Evolutionary conservation across 148 eudicot genomes (phyloP).

Genomic region (Arbutus unedo): DNA sequence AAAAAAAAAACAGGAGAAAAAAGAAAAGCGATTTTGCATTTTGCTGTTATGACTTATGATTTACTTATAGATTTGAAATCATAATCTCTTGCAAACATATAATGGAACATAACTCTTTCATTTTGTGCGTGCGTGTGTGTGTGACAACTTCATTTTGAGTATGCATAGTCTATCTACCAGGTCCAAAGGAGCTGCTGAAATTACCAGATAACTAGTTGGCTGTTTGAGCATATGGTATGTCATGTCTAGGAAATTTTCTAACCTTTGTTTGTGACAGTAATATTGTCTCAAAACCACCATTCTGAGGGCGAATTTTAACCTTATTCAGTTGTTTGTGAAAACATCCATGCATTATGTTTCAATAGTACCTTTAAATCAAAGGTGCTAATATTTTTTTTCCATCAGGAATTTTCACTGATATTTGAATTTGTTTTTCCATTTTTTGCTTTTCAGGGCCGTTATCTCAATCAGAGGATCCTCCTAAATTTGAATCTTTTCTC

Average conservation of each 20-base stretch:
- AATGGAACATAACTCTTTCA: neutral
- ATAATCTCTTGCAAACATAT: neutral
- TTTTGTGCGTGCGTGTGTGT: no score
- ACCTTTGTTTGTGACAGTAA: neutral
- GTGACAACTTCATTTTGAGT: neutral
- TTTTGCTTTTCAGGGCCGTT: constrained; percentile 24
- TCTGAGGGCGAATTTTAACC: neutral
- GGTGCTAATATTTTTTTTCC: neutral
- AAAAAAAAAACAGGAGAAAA: neutral
- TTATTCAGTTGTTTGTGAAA: neutral
- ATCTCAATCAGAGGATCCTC: constrained; percentile 11
- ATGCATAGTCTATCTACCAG: neutral
- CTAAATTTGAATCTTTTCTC: constrained; percentile 31
- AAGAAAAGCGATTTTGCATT: neutral
- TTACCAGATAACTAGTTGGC: neutral
- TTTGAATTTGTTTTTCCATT: neutral
- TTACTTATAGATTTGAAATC: neutral
- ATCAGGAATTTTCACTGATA: constrained; percentile 1
- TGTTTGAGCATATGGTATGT: neutral
- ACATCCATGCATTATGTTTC: neutral
- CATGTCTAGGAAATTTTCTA: neutral
- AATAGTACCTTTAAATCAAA: neutral
- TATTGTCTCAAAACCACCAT: constrained; percentile 2
- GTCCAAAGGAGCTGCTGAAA: neutral
- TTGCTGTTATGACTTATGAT: neutral